A percentile compares a stretch with the other conserved stretches of the same genome.
Conservation (phyloP, 768 basidiomycete genomes). For the Russula emetica region DNA sequence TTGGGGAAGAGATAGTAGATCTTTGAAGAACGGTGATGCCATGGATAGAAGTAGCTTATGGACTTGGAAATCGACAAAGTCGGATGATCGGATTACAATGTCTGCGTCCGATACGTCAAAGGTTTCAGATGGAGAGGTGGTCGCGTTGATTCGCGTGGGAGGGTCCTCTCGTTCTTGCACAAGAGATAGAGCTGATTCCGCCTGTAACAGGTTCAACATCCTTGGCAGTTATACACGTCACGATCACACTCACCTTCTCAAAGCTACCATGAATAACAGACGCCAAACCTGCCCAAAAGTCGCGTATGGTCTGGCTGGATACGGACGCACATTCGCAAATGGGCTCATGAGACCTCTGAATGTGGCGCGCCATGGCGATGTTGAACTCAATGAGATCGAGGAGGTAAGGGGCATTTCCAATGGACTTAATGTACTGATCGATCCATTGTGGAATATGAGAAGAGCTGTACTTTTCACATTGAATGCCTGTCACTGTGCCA, state of each 20-base stretch:
- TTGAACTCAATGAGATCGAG: too few species aligned
- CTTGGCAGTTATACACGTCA: too few species aligned
- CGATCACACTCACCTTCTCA: background rate
- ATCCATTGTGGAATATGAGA: too few species aligned
- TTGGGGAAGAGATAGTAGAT: conserved; percentile 23
- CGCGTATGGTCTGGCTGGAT: background rate
- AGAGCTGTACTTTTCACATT: too few species aligned
- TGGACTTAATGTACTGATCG: too few species aligned
- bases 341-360: too few species aligned
- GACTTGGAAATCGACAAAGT: conserved; percentile 9
- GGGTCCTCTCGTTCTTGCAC: background rate
- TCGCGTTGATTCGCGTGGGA: background rate
- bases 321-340: background rate
- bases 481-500: too few species aligned
- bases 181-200: background rate
- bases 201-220: too few species aligned
- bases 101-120: background rate
- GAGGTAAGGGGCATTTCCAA: too few species aligned
- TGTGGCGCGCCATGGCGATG: too few species aligned
- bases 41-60: conserved; percentile 9
- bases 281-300: conserved; percentile 8
- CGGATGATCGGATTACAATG: conserved; percentile 9
- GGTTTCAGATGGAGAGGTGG: background rate
- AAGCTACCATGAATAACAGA: background rate
- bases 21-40: conserved; percentile 18